Evolutionary conservation across 2,329 filamentous ascomycete genomes (phyloP).

Genomic region (Talaromyces sp.): DNA sequence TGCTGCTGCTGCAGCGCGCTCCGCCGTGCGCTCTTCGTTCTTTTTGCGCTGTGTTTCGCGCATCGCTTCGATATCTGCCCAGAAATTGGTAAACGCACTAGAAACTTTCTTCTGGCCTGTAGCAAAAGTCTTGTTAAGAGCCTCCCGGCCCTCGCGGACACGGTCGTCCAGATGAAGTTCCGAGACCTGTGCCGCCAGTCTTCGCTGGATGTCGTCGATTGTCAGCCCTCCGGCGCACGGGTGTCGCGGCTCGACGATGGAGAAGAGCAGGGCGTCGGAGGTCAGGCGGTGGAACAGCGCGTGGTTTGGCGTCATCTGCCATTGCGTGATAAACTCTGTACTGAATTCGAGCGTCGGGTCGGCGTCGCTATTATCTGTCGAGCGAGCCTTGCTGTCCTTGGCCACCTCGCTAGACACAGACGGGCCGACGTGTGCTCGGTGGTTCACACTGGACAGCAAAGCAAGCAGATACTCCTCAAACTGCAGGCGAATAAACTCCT

Average conservation of each 20-base stretch:
- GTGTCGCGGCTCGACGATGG: conserved; percentile 87
- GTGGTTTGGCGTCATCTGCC: conserved; percentile 86
- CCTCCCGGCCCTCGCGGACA: conserved; percentile 76
- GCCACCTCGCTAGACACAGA: conserved; percentile 39
- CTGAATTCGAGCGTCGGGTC: conserved; percentile 84
- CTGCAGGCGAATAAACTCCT: conserved; percentile 94
- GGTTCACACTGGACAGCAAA: conserved; percentile 82
- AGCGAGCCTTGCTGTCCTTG: conserved; percentile 48
- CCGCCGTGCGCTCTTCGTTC: conserved; percentile 29
- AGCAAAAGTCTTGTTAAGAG: conserved; percentile 80
- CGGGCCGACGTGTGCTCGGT: conserved; percentile 76
- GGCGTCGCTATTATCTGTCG: conserved; percentile 59
- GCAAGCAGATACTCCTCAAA: conserved; percentile 96
- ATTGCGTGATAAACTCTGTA: conserved; percentile 77
- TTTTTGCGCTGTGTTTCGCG: conserved; percentile 64
- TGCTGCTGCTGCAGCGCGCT: conserved; percentile 18
- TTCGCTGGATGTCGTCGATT: conserved; percentile 88
- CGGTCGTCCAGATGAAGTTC: conserved; percentile 91
- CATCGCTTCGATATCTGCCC: conserved; percentile 81
- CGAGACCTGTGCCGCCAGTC: conserved; percentile 85
- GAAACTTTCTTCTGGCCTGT: conserved; percentile 84
- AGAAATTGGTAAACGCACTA: conserved; percentile 79
- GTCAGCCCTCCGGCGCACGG: conserved; percentile 88
- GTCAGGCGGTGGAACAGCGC: conserved; percentile 76
- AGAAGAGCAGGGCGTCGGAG: conserved; percentile 78